Evolutionary conservation across 176 grass and related monocot genomes (phyloP).

Genomic region (Zea luxurians): DNA sequence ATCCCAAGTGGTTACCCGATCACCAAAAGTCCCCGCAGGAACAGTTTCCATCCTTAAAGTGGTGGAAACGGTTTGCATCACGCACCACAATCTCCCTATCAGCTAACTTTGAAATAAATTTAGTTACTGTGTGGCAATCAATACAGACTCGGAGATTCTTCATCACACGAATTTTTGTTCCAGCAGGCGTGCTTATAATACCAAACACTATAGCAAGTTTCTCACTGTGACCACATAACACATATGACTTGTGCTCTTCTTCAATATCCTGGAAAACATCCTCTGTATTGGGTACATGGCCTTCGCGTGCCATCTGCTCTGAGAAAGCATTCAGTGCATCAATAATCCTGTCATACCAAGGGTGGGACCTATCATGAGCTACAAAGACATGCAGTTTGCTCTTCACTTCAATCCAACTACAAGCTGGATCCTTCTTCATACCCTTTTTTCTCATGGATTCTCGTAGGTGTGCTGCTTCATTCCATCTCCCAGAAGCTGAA

Average conservation of each 20-base stretch:
- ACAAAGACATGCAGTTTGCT: constrained; percentile 60
- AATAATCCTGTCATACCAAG: constrained; percentile 58
- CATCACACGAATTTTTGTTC: constrained; percentile 58
- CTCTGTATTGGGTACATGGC: constrained; percentile 65
- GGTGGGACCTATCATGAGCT: constrained; percentile 70
- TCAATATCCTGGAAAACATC: constrained; percentile 71
- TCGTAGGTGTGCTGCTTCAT: constrained; percentile 56
- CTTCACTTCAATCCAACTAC: constrained; percentile 79
- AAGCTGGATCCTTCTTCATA: constrained; percentile 70
- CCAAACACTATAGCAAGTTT: constrained; percentile 78
- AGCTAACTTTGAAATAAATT: constrained; percentile 66
- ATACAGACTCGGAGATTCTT: constrained; percentile 76
- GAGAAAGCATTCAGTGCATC: constrained; percentile 56
- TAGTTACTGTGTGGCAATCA: constrained; percentile 64
- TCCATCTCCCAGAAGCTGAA: constrained; percentile 69
- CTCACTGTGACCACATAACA: constrained; percentile 78
- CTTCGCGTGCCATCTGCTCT: constrained; percentile 58
- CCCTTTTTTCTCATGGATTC: constrained; percentile 63
- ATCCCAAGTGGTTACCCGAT: not conserved
- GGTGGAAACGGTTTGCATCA: constrained; percentile 64
- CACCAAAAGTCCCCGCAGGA: constrained; percentile 69
- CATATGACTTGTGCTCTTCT: constrained; percentile 68
- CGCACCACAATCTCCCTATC: constrained; percentile 67
- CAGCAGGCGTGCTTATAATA: constrained; percentile 64
- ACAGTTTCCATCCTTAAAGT: constrained; percentile 73